These are phyloP conservation scores for Colletotrichum tanaceti DNA, from an alignment of 2,329 filamentous ascomycete genomes.

Conservation along the genomic window DNA sequence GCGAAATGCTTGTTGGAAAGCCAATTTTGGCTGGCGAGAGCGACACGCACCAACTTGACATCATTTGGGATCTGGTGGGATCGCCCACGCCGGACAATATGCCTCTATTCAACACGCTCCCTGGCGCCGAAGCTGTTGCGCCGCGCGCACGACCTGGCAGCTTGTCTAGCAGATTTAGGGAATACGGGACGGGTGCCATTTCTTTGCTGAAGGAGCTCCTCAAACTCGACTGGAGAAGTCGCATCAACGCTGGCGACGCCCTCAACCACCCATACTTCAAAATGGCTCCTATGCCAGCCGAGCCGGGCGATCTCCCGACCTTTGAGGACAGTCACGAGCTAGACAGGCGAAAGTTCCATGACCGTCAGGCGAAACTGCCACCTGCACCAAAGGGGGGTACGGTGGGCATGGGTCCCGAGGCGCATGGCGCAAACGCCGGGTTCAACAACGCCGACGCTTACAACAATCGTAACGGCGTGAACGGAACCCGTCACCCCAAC, in stretches of 20 bases:
- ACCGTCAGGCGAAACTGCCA: conserved; percentile 84
- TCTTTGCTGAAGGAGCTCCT: conserved; percentile 85
- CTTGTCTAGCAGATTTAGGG: conserved; percentile 78
- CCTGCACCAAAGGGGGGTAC: conserved; percentile 93
- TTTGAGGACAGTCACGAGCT: conserved; percentile 97
- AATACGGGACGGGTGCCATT: conserved; percentile 79
- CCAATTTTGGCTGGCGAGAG: conserved; percentile 92
- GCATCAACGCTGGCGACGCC: conserved; percentile 94
- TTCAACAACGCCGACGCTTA: conserved; percentile 65
- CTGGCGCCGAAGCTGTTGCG: conserved; percentile 81
- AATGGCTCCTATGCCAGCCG: conserved; percentile 79
- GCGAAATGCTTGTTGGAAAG: conserved; percentile 94
- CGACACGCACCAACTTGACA: conserved; percentile 87
- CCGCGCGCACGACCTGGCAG: conserved; percentile 72
- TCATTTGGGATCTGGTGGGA: conserved; percentile 94
- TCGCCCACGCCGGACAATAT: conserved; percentile 90
- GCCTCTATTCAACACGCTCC: conserved; percentile 88
- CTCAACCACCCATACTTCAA: conserved; percentile 93
- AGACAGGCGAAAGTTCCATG: conserved; percentile 91
- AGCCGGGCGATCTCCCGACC: conserved; percentile 85
- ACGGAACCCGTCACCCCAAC: conserved; percentile 58
- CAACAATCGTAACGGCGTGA: conserved; percentile 60
- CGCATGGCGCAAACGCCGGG: conserved; percentile 59
- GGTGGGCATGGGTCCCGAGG: conserved; percentile 77
- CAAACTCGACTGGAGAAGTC: conserved; percentile 86